Base-by-base conservation (phyloP, 2,329 filamentous ascomycete genomes). In the Helicocarpus griseus region DNA sequence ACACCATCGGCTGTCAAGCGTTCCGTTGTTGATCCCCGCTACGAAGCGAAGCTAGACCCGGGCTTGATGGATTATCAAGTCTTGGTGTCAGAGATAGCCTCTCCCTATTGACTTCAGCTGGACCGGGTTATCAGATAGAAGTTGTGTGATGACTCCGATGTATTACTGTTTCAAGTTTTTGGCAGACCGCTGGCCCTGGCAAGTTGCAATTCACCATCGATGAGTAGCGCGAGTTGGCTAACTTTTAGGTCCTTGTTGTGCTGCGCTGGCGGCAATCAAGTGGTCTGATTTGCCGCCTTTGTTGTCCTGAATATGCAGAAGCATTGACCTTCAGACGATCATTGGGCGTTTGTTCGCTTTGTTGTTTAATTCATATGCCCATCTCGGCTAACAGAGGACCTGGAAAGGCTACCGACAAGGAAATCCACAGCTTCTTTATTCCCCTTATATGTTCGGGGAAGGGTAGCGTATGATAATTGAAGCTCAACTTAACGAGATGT, bases 101-200 rank as follows among this genome's bases (percentile, higher is more conserved):
- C 26, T 43, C 40, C 14, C n/a, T n/a, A n/a, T 44, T 31, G 41
- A 11, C 26, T 17, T 14, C 41, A 44, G 8, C 26, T 21, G 14
- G 8, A 17, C 41, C 11, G 14, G 33, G 26, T 7, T 21, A 29
- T 31, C 26, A 21, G 41, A 44, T 28, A n/a, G n/a, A n/a, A n/a
- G n/a, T n/a, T n/a, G n/a, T n/a, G n/a, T n/a, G n/a, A n/a, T n/a
- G n/a, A n/a, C n/a, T n/a, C n/a, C n/a, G n/a, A n/a, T n/a, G n/a
- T n/a, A n/a, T n/a, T n/a, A n/a, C n/a, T 29, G 41, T 44, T 44
- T 44, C 41, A 44, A 19, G 41, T 44, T 31, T 29, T 31, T 29
- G 41, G 29, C 41, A 29, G 41, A 31, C 26, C 26, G 26, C 41
- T n/a, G 21, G 29, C 41, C 14, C 29, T 33, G 14, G 29, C 19